These are phyloP conservation scores for Populus nigra DNA, from an alignment of 345 rosid species.

Conservation along the genomic window DNA sequence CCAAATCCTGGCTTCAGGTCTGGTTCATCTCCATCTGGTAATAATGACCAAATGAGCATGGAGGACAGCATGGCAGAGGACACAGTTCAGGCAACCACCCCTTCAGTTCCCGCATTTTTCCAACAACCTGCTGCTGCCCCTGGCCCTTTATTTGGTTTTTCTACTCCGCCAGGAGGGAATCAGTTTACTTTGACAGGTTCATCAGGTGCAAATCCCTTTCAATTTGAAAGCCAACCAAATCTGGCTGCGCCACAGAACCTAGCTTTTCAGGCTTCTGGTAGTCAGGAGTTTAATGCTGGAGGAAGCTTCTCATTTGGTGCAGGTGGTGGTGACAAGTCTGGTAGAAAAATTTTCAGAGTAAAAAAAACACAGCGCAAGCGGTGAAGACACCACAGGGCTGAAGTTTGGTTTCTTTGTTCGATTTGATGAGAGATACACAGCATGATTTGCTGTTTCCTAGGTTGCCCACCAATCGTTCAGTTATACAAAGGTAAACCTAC, in stretches of 20 bases:
- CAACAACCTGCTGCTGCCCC: slow-evolving; percentile 44
- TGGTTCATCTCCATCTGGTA: slow-evolving; percentile 45
- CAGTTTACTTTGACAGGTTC: slow-evolving; percentile 27
- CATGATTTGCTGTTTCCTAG: slow-evolving; percentile 6
- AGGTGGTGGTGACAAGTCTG: slow-evolving; percentile 67
- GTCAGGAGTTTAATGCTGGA: slow-evolving; percentile 59
- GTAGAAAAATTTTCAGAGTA: slow-evolving; percentile 48
- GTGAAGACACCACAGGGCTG: slow-evolving; percentile 20
- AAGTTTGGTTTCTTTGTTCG: neutral
- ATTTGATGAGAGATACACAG: neutral
- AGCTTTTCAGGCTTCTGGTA: slow-evolving; percentile 60
- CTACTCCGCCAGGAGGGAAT: slow-evolving; percentile 16
- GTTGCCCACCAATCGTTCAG: slow-evolving; percentile 2
- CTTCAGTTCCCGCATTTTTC: slow-evolving; percentile 44
- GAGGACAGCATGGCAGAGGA: slow-evolving; percentile 99
- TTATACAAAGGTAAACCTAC: neutral
- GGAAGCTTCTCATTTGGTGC: slow-evolving; percentile 84
- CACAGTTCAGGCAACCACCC: slow-evolving; percentile 53
- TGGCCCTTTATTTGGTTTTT: slow-evolving; percentile 38
- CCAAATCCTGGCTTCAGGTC: slow-evolving; percentile 43
- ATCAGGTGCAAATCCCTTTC: slow-evolving; percentile 51
- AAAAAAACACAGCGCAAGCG: slow-evolving; percentile 47
- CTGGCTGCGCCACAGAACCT: slow-evolving; percentile 39
- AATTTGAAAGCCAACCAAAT: slow-evolving; percentile 61
- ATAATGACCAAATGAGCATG: slow-evolving; percentile 72